phyloP scores from a whole-genome alignment of 78 protist species.

The Dictyostelium citrinum region DNA sequence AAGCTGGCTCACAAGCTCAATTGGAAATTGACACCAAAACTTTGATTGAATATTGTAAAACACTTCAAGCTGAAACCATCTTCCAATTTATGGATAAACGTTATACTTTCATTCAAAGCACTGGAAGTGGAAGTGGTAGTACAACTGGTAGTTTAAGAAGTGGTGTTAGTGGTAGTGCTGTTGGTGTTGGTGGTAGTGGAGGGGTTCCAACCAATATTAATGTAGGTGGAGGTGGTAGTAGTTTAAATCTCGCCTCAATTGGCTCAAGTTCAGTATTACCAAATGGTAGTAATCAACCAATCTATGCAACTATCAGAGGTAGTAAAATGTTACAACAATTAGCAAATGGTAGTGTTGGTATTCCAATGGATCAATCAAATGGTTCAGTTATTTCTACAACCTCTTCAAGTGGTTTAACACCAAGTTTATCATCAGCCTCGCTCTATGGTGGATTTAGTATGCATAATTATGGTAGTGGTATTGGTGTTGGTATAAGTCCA shows the following conservation, averaged over 20 bases:
- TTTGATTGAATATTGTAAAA: slow-evolving; percentile 56
- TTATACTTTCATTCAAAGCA: neutral
- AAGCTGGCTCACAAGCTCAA: slow-evolving; percentile 19
- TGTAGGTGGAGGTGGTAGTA: neutral
- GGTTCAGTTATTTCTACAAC: neutral
- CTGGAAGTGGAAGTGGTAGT: neutral
- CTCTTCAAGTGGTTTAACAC: neutral
- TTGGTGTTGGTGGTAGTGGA: neutral
- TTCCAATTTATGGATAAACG: slow-evolving; percentile 31
- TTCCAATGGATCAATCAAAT: neutral
- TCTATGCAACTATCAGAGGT: neutral
- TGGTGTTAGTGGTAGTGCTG: neutral
- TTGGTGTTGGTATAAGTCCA: slow-evolving; percentile 28
- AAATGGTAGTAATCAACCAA: neutral
- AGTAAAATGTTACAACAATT: neutral
- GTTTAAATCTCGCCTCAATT: neutral
- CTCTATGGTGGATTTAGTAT: neutral
- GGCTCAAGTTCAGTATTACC: neutral
- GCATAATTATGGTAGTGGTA: slow-evolving; percentile 23
- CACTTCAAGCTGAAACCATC: slow-evolving; percentile 54
- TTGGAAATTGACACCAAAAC: slow-evolving; percentile 22
- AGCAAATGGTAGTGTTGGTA: neutral
- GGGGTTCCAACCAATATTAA: neutral
- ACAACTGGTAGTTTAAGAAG: neutral
- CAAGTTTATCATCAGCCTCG: neutral